These are phyloP conservation scores for bread wheat (Triticum aestivum) DNA, from an alignment of 176 grass and related monocot genomes.

Conservation along the genomic window DNA sequence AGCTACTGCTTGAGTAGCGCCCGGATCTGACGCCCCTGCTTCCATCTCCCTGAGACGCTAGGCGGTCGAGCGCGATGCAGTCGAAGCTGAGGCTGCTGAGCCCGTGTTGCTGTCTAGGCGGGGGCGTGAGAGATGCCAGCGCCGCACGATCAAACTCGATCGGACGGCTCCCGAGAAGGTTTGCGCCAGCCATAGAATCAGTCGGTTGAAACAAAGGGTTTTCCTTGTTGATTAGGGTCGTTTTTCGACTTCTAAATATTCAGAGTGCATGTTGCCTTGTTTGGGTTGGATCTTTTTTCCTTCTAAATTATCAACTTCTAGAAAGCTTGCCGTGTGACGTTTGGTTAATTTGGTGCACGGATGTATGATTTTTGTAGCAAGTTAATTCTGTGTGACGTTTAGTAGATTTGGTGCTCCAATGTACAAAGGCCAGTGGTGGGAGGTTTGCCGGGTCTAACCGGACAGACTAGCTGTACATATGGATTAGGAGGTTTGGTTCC, in stretches of 20 bases:
- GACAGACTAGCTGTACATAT: not conserved
- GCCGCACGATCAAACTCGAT: too few species aligned
- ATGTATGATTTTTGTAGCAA: not conserved
- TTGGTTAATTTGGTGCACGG: not conserved
- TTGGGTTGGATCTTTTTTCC: not conserved
- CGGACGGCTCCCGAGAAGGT: too few species aligned
- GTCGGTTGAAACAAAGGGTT: too few species aligned
- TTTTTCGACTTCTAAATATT: not conserved
- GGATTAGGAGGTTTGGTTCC: not conserved
- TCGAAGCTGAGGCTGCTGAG: too few species aligned
- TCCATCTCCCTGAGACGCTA: too few species aligned
- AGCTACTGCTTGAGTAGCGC: too few species aligned
- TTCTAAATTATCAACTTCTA: not conserved
- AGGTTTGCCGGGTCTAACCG: not conserved
- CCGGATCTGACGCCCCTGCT: too few species aligned
- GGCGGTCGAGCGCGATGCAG: too few species aligned
- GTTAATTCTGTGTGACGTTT: not conserved
- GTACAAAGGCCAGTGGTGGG: not conserved
- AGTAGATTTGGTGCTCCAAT: not conserved
- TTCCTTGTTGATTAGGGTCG: not conserved
- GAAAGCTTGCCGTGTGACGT: not conserved
- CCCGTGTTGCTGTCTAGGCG: too few species aligned
- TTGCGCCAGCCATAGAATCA: too few species aligned
- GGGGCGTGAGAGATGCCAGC: too few species aligned
- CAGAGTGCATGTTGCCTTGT: not conserved